Conservation (phyloP, 495 filamentous ascomycete species). For the Parathielavia hyrcaniae region DNA sequence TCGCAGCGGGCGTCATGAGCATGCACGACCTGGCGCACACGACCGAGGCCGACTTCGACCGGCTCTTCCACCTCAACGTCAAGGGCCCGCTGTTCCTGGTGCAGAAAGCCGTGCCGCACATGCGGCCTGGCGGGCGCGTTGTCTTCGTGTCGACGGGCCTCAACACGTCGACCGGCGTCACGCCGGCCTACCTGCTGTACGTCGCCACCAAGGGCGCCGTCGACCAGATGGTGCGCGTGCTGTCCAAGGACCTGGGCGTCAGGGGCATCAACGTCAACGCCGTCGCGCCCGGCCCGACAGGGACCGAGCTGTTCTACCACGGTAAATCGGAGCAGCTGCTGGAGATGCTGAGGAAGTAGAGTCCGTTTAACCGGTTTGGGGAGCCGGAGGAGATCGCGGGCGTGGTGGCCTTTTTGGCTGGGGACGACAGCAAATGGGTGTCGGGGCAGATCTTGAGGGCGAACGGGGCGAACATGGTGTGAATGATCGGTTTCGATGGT, state of each 20-base stretch:
- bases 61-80: slow-evolving; percentile 52
- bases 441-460: slow-evolving; percentile 58
- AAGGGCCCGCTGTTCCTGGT: slow-evolving; percentile 63
- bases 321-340: slow-evolving; percentile 57
- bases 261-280: slow-evolving; percentile 59
- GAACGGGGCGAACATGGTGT: slow-evolving; percentile 51
- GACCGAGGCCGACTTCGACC: slow-evolving; percentile 56
- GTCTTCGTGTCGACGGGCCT: slow-evolving; percentile 57
- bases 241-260: slow-evolving; percentile 58
- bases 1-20: slow-evolving; percentile 46
- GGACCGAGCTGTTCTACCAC: slow-evolving; percentile 58
- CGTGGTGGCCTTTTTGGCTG: slow-evolving; percentile 49
- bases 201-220: slow-evolving; percentile 60
- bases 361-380: slow-evolving; percentile 52
- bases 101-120: slow-evolving; percentile 59
- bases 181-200: slow-evolving; percentile 59
- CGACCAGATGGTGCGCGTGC: slow-evolving; percentile 59
- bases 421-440: slow-evolving; percentile 52
- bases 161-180: slow-evolving; percentile 39
- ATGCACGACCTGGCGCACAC: slow-evolving; percentile 51
- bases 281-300: slow-evolving; percentile 61
- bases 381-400: slow-evolving; percentile 58
- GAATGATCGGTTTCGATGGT: background rate
- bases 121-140: slow-evolving; percentile 50
- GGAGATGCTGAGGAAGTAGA: slow-evolving; percentile 46